Conservation (phyloP, 805 yeast species). For the Candida mattraensis region DNA sequence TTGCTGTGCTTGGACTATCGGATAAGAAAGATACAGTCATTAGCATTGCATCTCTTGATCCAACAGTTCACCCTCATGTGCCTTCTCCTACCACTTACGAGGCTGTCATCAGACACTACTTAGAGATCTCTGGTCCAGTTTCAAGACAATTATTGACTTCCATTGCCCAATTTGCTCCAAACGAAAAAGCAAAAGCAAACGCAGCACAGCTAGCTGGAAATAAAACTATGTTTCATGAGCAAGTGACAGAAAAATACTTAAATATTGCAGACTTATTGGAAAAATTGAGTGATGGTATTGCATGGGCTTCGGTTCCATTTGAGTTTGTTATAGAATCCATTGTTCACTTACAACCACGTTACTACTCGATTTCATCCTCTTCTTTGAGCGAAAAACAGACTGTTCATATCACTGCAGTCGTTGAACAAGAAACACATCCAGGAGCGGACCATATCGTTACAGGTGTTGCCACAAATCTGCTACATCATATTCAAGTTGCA, state of each 20-base stretch:
- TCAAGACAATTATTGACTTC: conserved; percentile 82
- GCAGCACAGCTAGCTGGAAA: conserved; percentile 59
- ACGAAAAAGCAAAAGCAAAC: conserved; percentile 49
- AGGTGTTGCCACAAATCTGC: conserved; percentile 90
- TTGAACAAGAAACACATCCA: conserved; percentile 56
- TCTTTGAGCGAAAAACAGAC: conserved; percentile 71
- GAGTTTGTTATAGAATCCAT: conserved; percentile 79
- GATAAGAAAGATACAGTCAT: conserved; percentile 56
- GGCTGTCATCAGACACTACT: conserved; percentile 77
- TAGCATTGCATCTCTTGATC: conserved; percentile 66
- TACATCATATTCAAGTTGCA: conserved; percentile 64
- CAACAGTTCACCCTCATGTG: conserved; percentile 55
- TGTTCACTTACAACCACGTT: conserved; percentile 86
- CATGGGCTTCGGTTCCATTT: conserved; percentile 83
- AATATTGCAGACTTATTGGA: conserved; percentile 77
- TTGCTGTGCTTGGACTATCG: conserved; percentile 59
- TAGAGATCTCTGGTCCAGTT: conserved; percentile 90
- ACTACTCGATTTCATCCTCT: conserved; percentile 93
- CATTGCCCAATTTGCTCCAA: conserved; percentile 81
- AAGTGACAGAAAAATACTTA: conserved; percentile 58
- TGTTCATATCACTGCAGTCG: conserved; percentile 88
- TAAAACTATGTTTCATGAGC: conserved; percentile 64
- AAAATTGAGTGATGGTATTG: conserved; percentile 54
- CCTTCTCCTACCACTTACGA: conserved; percentile 88
- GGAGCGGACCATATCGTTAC: conserved; percentile 45